Evolutionary conservation across 2,329 filamentous ascomycete genomes (phyloP), one percentile per base, ranked within the genome.

Genomic region (Knufia petricola): DNA sequence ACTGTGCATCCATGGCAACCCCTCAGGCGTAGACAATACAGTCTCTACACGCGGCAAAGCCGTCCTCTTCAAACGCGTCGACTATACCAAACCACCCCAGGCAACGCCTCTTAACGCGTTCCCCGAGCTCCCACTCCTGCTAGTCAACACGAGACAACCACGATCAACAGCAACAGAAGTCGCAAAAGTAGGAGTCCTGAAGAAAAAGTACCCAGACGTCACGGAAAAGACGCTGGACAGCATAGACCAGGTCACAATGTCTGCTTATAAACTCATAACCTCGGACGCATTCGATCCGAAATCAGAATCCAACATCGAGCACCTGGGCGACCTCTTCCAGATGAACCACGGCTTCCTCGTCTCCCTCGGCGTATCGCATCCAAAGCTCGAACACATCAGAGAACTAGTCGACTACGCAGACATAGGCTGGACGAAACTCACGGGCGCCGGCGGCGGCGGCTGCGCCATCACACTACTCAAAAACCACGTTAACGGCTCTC

Each of bases 391-490:
- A 68, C 81, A 90, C 26, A 82, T 98, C 58, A 81, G 92, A 53
- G 90, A 95, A 67, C 72, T 98, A 21, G 84, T 94, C 42, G 90
- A 98, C 57, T 81, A 92, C 58, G 79, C 87, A 49, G 85, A 84
- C 34, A 85, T 95, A 49, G 92, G 92, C 24, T 98, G 89, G 89
- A 95, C 92, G 10, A 98, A 98, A 66, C 76, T 98, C 50, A 98
- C 92, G 0, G 92, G 92, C 28, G 92, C 92, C 1, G 92, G 92
- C 19, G 94, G 92, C 10, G 94, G 92, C 49, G 92, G 92, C 2
- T 96, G 94, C 66, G 90, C 89, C 2, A 96, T 98, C 58, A 94
- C 90, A 0, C 72, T 98, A 3, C 73, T 98, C 42, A 84, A 83
- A 55, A 85, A 86, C 0, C 78, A 78, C 24, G 71, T 77, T 1